phyloP scores from a whole-genome alignment of 179 eudicot species.

The Vitellaria paradoxa region DNA sequence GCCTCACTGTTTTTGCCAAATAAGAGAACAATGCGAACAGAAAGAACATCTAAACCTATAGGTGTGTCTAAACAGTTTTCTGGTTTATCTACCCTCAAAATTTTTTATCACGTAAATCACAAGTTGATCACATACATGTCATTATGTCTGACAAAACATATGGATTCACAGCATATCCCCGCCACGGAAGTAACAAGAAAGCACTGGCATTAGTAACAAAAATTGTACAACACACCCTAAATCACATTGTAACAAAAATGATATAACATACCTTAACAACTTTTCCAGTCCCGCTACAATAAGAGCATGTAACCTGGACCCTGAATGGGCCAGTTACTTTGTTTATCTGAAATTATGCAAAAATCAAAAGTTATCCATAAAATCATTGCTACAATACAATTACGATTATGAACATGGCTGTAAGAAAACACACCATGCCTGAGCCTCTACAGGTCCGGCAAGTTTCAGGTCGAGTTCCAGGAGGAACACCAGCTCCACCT shows the following conservation, averaged over 20 bases:
- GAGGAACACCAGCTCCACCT: slow-evolving; percentile 90
- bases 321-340: slow-evolving; percentile 66
- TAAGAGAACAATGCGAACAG: not conserved
- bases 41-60: not conserved
- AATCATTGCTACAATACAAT: not conserved
- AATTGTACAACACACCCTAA: not conserved
- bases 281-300: slow-evolving; percentile 66
- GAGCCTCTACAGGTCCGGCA: slow-evolving; percentile 81
- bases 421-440: slow-evolving; percentile 48
- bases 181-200: not conserved
- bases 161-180: not conserved
- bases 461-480: slow-evolving; percentile 90
- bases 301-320: slow-evolving; percentile 54
- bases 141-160: not conserved
- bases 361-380: not conserved
- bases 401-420: not conserved
- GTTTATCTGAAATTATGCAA: slow-evolving; percentile 34
- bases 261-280: slow-evolving; percentile 50
- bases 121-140: not conserved
- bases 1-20: not conserved
- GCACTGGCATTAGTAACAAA: not conserved
- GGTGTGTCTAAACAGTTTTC: not conserved
- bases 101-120: too few relatives aligned
- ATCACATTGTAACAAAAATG: not conserved
- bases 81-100: not conserved